These are phyloP conservation scores for Acanthamoeba sp. DNA, from an alignment of 208 protist genomes.

Conservation along the genomic window DNA sequence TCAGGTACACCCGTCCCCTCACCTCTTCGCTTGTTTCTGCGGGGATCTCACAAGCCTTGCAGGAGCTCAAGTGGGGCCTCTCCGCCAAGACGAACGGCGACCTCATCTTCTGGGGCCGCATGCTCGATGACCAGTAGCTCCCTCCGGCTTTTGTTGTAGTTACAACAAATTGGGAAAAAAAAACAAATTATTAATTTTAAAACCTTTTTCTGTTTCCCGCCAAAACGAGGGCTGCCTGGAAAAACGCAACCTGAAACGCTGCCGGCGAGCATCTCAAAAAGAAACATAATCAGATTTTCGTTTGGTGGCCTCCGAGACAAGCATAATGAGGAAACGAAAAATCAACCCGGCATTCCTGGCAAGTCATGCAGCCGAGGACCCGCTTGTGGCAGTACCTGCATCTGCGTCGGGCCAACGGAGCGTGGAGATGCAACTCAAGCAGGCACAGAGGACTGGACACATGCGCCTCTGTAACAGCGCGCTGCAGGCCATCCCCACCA, in stretches of 20 bases:
- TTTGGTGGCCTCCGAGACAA: background rate
- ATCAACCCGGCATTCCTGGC: conserved; percentile 41
- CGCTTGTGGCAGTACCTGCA: background rate
- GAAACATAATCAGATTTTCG: background rate
- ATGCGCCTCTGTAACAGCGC: background rate
- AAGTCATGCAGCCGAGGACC: background rate
- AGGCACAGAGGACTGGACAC: conserved; percentile 29
- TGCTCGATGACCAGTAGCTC: background rate
- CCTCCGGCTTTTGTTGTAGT: too few relatives aligned
- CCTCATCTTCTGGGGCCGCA: conserved; percentile 40
- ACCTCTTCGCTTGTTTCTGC: background rate
- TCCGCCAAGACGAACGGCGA: conserved; percentile 38
- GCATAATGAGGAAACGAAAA: background rate
- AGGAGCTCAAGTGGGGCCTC: conserved; percentile 44
- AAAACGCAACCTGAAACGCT: background rate
- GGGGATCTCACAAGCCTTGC: background rate
- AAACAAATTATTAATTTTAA: background rate
- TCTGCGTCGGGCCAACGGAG: background rate
- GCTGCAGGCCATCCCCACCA: background rate
- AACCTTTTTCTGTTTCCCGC: background rate
- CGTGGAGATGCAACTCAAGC: conserved; percentile 17
- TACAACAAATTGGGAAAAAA: too few relatives aligned
- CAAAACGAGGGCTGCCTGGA: background rate
- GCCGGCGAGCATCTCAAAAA: too few relatives aligned
- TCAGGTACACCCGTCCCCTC: background rate